phyloP scores from a whole-genome alignment of 2,329 filamentous ascomycete genomes.

The Colletotrichum limetticola region DNA sequence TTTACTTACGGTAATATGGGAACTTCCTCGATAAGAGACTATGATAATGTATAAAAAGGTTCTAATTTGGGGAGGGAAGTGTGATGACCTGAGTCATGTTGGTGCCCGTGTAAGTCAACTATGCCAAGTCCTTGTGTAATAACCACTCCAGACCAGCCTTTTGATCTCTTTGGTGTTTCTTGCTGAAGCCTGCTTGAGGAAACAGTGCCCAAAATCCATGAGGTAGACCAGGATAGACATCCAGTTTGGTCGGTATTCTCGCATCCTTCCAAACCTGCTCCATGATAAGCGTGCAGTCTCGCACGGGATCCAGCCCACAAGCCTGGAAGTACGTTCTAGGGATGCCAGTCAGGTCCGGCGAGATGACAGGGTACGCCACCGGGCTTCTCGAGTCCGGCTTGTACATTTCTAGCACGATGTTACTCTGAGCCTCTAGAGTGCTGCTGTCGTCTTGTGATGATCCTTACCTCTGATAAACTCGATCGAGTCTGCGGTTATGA shows the following conservation, averaged over 20 bases:
- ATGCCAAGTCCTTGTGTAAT: not conserved
- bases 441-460: not conserved
- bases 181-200: constrained; percentile 36
- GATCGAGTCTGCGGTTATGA: constrained; percentile 38
- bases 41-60: too few species aligned
- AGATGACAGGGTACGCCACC: constrained; percentile 40
- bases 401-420: constrained; percentile 39
- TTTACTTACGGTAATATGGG: not conserved
- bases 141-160: constrained; percentile 41
- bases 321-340: constrained; percentile 47
- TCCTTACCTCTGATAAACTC: constrained; percentile 40
- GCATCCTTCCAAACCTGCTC: constrained; percentile 43
- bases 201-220: constrained; percentile 45
- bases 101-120: not conserved
- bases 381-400: constrained; percentile 40
- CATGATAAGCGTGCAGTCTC: constrained; percentile 43
- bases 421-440: not conserved
- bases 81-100: not conserved
- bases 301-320: constrained; percentile 43
- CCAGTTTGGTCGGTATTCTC: constrained; percentile 40
- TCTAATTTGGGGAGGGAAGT: not conserved
- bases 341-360: constrained; percentile 37
- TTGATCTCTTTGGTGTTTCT: constrained; percentile 39
- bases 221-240: constrained; percentile 44
- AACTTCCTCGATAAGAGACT: too few species aligned